A percentile compares a stretch with the other conserved stretches of the same genome.
Conservation (phyloP, 129 eudicot genomes). For the Flaveria brownii region DNA sequence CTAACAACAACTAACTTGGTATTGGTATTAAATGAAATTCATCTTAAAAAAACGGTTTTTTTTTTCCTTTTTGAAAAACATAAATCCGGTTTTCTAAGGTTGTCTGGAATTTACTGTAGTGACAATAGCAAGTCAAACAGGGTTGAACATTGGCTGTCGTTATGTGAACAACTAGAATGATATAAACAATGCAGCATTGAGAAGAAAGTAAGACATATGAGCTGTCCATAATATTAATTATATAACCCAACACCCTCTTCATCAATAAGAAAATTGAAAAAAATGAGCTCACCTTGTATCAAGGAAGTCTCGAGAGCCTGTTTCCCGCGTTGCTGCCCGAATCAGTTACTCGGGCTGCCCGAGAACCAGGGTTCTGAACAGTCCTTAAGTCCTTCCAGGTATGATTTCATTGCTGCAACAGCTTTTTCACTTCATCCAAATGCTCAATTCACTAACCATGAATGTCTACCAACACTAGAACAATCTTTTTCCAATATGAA, state of each 20-base stretch:
- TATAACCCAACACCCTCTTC: constrained; percentile 30
- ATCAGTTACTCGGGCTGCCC: constrained; percentile 44
- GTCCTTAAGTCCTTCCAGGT: constrained; percentile 37
- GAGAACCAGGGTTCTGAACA: constrained; percentile 31
- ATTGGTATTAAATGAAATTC: too few relatives aligned
- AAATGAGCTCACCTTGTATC: constrained; percentile 64
- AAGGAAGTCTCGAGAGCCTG: constrained; percentile 57
- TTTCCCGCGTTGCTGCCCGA: constrained; percentile 56
- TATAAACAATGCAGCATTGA: constrained; percentile 36
- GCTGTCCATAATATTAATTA: constrained; percentile 10
- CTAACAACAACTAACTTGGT: too few relatives aligned
- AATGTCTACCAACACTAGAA: constrained; percentile 55
- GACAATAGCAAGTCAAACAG: constrained; percentile 14
- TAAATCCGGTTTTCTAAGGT: neutral
- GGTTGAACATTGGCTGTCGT: constrained; percentile 14
- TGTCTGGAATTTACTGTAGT: neutral
- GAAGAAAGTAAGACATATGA: constrained; percentile 17
- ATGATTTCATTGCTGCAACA: constrained; percentile 58
- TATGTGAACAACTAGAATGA: constrained; percentile 27
- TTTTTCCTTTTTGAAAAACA: neutral
- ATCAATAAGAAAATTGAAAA: constrained; percentile 18
- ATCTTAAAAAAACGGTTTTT: too few relatives aligned
- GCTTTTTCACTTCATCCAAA: constrained; percentile 57
- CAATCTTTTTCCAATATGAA: constrained; percentile 45
- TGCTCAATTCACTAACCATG: constrained; percentile 70